Percentiles rank a stretch among this genome's conserved stretches.
phyloP scores from a whole-genome alignment of 306 rosid species.

The Malus orientalis region DNA sequence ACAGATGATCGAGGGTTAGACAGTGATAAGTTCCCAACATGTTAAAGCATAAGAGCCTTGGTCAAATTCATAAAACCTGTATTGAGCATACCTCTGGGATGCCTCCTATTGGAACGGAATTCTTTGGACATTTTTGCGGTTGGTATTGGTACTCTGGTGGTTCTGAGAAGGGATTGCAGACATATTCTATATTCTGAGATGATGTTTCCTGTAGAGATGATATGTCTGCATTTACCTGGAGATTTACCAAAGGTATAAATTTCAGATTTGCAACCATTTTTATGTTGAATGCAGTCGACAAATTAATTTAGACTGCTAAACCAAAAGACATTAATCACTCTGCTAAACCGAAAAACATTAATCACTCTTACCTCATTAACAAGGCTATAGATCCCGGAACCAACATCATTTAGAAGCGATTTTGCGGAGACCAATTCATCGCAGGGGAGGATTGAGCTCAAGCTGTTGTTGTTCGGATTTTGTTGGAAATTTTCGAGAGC shows the following conservation, averaged over 20 bases:
- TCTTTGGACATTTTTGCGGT: constrained; percentile 42
- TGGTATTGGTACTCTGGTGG: constrained; percentile 55
- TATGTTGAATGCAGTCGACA: not conserved
- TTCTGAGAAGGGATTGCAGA: constrained; percentile 72
- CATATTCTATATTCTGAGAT: constrained; percentile 12
- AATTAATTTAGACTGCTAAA: not conserved
- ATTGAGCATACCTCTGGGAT: constrained; percentile 44
- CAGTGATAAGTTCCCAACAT: not conserved
- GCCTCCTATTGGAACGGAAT: constrained; percentile 46
- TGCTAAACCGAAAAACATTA: not conserved
- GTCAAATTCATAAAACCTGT: not conserved
- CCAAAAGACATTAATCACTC: not conserved
- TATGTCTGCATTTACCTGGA: constrained; percentile 48
- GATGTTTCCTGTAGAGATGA: constrained; percentile 26
- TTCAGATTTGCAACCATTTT: not conserved
- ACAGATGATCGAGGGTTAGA: not conserved
- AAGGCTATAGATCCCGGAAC: constrained; percentile 37
- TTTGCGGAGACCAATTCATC: constrained; percentile 48
- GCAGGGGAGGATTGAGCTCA: constrained; percentile 60
- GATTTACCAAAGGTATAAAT: not conserved
- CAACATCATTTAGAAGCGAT: constrained; percentile 28
- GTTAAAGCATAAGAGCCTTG: not conserved
- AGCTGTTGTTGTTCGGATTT: constrained; percentile 54
- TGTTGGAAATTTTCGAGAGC: constrained; percentile 47
- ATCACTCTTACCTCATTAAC: constrained; percentile 42